phyloP scores from a whole-genome alignment of 257 asterid species.

The Penstemon newberryi region DNA sequence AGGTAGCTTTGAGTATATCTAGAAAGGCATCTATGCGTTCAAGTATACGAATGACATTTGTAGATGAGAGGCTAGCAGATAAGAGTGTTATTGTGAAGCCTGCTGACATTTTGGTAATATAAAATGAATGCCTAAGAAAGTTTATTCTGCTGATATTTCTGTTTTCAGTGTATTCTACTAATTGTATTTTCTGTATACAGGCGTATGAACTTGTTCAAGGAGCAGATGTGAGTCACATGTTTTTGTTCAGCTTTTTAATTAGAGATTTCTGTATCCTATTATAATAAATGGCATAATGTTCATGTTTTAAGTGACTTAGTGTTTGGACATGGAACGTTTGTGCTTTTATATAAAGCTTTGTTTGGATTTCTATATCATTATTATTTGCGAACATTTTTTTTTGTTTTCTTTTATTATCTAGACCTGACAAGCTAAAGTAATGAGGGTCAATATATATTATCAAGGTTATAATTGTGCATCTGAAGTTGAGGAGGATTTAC shows the following conservation, averaged over 20 bases:
- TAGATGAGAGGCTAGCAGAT: constrained; percentile 48
- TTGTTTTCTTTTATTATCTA: background rate
- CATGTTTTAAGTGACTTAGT: constrained; percentile 2
- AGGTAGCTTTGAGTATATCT: constrained; percentile 41
- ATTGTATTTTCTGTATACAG: constrained; percentile 47
- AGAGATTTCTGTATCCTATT: constrained; percentile 1
- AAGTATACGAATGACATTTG: constrained; percentile 53
- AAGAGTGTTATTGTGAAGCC: constrained; percentile 55
- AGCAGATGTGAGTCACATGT: constrained; percentile 60
- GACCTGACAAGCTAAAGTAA: background rate
- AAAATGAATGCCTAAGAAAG: background rate
- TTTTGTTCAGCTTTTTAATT: constrained; percentile 22
- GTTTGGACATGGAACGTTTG: background rate
- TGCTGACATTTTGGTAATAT: constrained; percentile 72
- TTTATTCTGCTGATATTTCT: background rate
- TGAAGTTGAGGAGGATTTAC: background rate
- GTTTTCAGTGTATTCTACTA: constrained; percentile 25
- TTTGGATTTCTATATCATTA: background rate
- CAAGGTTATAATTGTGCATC: background rate
- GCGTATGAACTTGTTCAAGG: constrained; percentile 93
- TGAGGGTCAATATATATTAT: background rate
- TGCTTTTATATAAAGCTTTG: constrained; percentile 6
- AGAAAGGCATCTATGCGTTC: constrained; percentile 39
- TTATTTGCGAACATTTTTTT: background rate
- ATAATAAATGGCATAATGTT: constrained; percentile 10